A percentile compares a stretch with the other conserved stretches of the same genome.
Conservation (phyloP, 2,329 filamentous ascomycete genomes). For the Pyricularia pennisetigena region DNA sequence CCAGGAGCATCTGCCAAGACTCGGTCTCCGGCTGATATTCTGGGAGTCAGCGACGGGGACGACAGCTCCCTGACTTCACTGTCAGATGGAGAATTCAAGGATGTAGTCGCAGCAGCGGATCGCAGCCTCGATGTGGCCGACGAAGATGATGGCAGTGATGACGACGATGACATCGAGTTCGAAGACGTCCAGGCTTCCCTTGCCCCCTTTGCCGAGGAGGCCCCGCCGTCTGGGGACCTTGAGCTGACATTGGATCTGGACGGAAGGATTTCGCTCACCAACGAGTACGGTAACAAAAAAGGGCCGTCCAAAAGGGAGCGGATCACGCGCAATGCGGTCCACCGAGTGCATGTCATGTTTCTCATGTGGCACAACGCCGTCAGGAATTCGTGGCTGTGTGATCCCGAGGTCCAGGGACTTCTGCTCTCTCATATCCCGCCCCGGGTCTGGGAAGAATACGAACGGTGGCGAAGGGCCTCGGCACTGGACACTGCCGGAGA, state of each 20-base stretch:
- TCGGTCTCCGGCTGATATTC: constrained; percentile 26
- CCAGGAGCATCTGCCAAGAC: constrained; percentile 30
- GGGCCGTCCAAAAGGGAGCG: constrained; percentile 79
- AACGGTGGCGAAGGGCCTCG: constrained; percentile 61
- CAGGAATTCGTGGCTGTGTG: constrained; percentile 75
- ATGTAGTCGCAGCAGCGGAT: constrained; percentile 27
- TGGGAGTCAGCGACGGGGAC: constrained; percentile 31
- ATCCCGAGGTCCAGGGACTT: constrained; percentile 63
- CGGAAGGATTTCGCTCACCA: constrained; percentile 48
- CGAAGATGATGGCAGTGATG: constrained; percentile 16
- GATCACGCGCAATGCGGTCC: constrained; percentile 65
- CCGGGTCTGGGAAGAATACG: constrained; percentile 60
- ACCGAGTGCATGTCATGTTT: constrained; percentile 81
- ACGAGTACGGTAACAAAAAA: constrained; percentile 58
- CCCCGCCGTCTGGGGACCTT: constrained; percentile 53
- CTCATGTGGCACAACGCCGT: constrained; percentile 85
- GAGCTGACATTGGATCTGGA: constrained; percentile 61
- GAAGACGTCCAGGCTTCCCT: constrained; percentile 41
- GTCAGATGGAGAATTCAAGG: constrained; percentile 48
- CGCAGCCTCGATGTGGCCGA: constrained; percentile 22
- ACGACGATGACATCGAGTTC: constrained; percentile 51
- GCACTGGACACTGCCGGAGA: constrained; percentile 41
- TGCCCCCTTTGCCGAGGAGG: constrained; percentile 28
- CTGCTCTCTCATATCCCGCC: constrained; percentile 65
- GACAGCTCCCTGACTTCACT: constrained; percentile 29